Conservation (phyloP, 2,329 filamentous ascomycete species). For the Coniochaeta sp. region DNA sequence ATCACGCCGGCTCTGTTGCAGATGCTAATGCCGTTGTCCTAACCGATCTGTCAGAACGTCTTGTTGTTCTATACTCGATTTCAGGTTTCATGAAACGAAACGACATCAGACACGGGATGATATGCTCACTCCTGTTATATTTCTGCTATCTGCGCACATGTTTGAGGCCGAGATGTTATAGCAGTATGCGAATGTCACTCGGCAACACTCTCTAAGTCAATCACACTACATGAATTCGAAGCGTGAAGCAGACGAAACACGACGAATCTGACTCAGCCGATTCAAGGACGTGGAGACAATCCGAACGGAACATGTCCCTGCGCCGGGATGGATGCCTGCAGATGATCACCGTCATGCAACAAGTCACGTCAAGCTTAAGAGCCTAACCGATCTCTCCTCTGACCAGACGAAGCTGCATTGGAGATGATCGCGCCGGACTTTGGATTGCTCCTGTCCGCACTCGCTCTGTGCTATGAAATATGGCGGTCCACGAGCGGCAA, state of each 20-base stretch:
- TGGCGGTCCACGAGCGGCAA: too few species aligned
- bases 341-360: background rate
- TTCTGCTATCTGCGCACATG: too few species aligned
- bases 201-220: background rate
- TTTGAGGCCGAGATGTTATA: too few species aligned
- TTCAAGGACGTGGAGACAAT: background rate
- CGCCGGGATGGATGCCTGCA: background rate
- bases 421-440: background rate
- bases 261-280: background rate
- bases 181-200: too few species aligned
- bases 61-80: too few species aligned
- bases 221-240: background rate
- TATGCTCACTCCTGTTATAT: too few species aligned
- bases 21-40: background rate
- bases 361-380: background rate
- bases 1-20: slow-evolving; percentile 2
- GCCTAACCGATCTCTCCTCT: background rate
- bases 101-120: too few species aligned
- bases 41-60: background rate
- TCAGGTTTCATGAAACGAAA: too few species aligned
- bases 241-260: background rate
- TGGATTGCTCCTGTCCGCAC: background rate
- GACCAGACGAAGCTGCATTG: background rate
- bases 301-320: background rate
- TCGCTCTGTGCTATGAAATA: background rate